These are phyloP conservation scores for Vigna radiata DNA, from an alignment of 306 rosid genomes.

Conservation along the genomic window DNA sequence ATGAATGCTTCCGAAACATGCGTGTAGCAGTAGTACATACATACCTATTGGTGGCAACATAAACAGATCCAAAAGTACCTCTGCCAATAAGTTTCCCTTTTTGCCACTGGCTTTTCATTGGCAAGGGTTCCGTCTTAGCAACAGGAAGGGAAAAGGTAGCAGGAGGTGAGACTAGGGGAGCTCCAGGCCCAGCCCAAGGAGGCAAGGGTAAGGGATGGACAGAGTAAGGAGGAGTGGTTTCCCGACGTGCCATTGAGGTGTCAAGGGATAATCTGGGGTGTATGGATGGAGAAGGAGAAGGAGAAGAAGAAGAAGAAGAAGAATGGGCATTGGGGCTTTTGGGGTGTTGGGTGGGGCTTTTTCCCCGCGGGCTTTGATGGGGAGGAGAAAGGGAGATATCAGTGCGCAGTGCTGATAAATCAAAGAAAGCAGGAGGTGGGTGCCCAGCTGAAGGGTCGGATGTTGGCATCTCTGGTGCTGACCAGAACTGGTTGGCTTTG, in stretches of 20 bases:
- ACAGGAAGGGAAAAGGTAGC: slow-evolving; percentile 46
- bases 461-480: slow-evolving; percentile 76
- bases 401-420: slow-evolving; percentile 48
- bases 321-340: slow-evolving; percentile 61
- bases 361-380: slow-evolving; percentile 59
- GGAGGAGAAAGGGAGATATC: slow-evolving; percentile 73
- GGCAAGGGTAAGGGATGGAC: slow-evolving; percentile 97
- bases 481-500: slow-evolving; percentile 69
- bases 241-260: slow-evolving; percentile 54
- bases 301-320: slow-evolving; percentile 44
- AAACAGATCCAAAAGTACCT: slow-evolving; percentile 97
- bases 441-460: slow-evolving; percentile 38
- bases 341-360: slow-evolving; percentile 51
- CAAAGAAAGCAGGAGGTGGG: slow-evolving; percentile 62
- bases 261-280: slow-evolving; percentile 56
- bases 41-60: slow-evolving; percentile 90
- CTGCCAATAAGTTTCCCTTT: slow-evolving; percentile 99
- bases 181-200: slow-evolving; percentile 79
- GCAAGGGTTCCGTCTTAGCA: slow-evolving; percentile 58
- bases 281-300: slow-evolving; percentile 54
- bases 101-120: slow-evolving; percentile 84
- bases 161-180: slow-evolving; percentile 58
- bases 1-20: slow-evolving; percentile 4
- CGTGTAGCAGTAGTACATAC: slow-evolving; percentile 45
- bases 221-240: slow-evolving; percentile 46